Percentiles rank a stretch among this genome's conserved stretches.
Conservation (phyloP, 1,139 yeast species). For the Hyphopichia khmerensis region DNA sequence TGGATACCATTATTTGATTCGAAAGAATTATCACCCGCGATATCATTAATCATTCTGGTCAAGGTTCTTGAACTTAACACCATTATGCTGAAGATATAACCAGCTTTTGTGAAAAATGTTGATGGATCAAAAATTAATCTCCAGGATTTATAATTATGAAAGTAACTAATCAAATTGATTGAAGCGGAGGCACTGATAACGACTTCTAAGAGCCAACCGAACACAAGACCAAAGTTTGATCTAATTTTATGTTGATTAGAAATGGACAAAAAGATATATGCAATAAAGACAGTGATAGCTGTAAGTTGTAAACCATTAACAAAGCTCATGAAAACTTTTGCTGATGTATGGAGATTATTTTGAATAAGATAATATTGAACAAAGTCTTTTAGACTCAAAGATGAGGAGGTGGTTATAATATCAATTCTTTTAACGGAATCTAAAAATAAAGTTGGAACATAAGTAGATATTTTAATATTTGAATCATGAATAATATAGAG, state of each 20-base stretch:
- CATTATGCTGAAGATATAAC: conserved; percentile 25
- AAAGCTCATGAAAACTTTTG: conserved; percentile 9
- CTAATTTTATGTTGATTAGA: conserved; percentile 55
- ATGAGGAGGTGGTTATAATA: conserved; percentile 6
- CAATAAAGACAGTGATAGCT: conserved; percentile 12
- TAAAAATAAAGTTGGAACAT: neutral
- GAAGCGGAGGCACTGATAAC: conserved; percentile 55
- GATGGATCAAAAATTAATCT: conserved; percentile 30
- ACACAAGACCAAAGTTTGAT: conserved; percentile 57
- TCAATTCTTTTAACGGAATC: neutral
- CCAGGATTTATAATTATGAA: conserved; percentile 24
- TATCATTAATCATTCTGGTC: conserved; percentile 24
- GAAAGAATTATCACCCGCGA: conserved; percentile 15
- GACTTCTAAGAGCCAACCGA: conserved; percentile 60
- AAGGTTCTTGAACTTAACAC: conserved; percentile 31
- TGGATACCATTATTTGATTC: conserved; percentile 16
- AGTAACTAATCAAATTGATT: conserved; percentile 25
- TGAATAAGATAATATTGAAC: conserved; percentile 20
- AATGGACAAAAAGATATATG: conserved; percentile 43
- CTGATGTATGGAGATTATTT: conserved; percentile 10
- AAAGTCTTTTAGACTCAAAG: conserved; percentile 19
- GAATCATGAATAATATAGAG: conserved; percentile 26
- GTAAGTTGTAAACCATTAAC: conserved; percentile 9
- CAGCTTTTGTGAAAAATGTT: conserved; percentile 23
- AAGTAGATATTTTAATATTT: neutral